phyloP scores from a whole-genome alignment of 169 alveolate species.

The Ichthyophthirius multifiliis region DNA sequence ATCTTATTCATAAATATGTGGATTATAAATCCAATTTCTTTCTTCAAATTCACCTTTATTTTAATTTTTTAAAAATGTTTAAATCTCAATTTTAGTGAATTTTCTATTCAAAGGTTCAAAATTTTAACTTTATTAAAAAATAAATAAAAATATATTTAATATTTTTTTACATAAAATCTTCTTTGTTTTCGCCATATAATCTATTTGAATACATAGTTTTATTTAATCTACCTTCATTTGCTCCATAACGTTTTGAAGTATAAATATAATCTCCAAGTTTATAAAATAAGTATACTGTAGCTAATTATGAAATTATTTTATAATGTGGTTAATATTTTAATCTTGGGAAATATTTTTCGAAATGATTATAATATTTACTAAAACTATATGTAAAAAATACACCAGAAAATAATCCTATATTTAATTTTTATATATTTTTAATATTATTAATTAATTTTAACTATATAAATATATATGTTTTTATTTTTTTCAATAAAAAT shows the following conservation, averaged over 20 bases:
- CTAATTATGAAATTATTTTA: neutral
- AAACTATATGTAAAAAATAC: neutral
- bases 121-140: constrained; percentile 3
- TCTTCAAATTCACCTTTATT: constrained; percentile 6
- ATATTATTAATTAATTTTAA: too few species aligned
- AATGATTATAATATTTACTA: neutral
- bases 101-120: constrained; percentile 41
- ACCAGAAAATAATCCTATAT: neutral
- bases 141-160: neutral
- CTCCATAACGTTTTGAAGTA: neutral
- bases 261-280: neutral
- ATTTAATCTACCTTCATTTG: neutral
- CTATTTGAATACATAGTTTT: neutral
- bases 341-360: constrained; percentile 2
- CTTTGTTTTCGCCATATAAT: neutral
- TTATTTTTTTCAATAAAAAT: neutral
- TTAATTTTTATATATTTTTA: too few species aligned
- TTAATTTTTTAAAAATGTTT: constrained; percentile 17
- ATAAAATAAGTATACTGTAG: neutral
- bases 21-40: constrained; percentile 45
- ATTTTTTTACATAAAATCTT: neutral
- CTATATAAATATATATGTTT: too few species aligned
- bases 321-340: neutral
- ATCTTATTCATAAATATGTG: constrained; percentile 26
- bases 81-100: constrained; percentile 24